Percentiles rank a stretch among this genome's conserved stretches.
Conservation (phyloP, 345 rosid species). For the Bruguiera parviflora region DNA sequence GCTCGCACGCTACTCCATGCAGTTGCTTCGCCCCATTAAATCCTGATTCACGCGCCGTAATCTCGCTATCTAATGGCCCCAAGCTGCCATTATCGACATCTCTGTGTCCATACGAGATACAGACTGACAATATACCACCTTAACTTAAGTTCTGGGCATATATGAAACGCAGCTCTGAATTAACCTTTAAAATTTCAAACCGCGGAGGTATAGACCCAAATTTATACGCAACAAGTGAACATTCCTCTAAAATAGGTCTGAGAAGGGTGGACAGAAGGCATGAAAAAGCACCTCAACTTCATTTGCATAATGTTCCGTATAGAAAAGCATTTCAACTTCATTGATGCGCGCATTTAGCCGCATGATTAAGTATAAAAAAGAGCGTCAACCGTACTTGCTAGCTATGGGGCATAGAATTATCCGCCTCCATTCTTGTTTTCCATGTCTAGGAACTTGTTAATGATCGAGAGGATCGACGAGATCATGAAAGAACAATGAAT, state of each 20-base stretch:
- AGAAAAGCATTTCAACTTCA: neutral
- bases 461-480: constrained; percentile 7
- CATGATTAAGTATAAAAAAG: neutral
- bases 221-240: neutral
- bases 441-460: constrained; percentile 4
- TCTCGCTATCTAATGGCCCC: neutral
- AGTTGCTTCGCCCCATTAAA: constrained; percentile 13
- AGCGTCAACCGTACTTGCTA: neutral
- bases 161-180: neutral
- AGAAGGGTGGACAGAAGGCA: neutral
- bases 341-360: neutral
- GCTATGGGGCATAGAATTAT: constrained; percentile 5
- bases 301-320: neutral
- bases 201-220: neutral
- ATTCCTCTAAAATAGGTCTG: neutral
- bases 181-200: neutral
- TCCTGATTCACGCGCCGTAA: constrained; percentile 8
- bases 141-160: neutral
- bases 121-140: neutral
- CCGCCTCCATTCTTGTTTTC: constrained; percentile 2
- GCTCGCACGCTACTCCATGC: constrained; percentile 37
- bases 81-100: constrained; percentile 4
- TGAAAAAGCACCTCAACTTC: neutral
- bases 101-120: neutral
- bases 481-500: neutral